These are phyloP conservation scores for Phytophthora macrochlamydospora DNA, from an alignment of 352 stramenopile species.

Conservation along the genomic window DNA sequence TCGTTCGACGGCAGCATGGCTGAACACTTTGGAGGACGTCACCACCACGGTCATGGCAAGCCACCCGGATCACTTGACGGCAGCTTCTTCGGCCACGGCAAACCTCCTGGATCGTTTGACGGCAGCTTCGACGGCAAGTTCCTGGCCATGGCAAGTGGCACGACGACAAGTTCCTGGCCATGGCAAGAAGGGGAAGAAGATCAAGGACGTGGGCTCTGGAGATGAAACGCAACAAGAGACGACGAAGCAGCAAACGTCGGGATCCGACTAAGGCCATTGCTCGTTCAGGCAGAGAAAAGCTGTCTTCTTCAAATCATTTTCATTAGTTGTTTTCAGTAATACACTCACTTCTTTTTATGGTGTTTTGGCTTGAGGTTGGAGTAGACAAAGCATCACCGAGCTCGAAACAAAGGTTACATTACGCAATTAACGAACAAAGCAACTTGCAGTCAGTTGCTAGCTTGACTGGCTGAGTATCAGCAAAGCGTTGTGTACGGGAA, in stretches of 20 bases:
- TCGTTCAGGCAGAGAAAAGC: neutral
- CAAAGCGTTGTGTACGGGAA: too few relatives aligned
- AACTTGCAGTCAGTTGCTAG: too few relatives aligned
- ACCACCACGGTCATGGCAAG: neutral
- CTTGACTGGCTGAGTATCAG: too few relatives aligned
- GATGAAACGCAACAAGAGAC: constrained; percentile 12
- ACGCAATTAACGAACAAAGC: too few relatives aligned
- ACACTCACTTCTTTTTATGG: neutral
- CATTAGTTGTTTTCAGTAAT: neutral
- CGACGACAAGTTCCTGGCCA: neutral
- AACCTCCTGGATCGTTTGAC: constrained; percentile 4
- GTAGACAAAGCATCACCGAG: too few relatives aligned
- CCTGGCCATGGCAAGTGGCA: neutral
- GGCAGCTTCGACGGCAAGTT: constrained; percentile 7
- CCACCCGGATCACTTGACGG: constrained; percentile 7
- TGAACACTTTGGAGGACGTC: constrained; percentile 4
- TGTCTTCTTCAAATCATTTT: neutral
- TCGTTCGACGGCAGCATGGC: constrained; percentile 16
- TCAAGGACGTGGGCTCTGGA: neutral
- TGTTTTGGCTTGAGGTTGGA: too few relatives aligned
- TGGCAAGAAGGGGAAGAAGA: constrained; percentile 19
- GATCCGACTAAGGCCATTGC: neutral
- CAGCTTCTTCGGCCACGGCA: constrained; percentile 8
- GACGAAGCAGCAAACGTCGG: constrained; percentile 3
- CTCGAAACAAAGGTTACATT: too few relatives aligned